Conservation (phyloP, 2,329 filamentous ascomycete species). For the Ascochyta pisi region DNA sequence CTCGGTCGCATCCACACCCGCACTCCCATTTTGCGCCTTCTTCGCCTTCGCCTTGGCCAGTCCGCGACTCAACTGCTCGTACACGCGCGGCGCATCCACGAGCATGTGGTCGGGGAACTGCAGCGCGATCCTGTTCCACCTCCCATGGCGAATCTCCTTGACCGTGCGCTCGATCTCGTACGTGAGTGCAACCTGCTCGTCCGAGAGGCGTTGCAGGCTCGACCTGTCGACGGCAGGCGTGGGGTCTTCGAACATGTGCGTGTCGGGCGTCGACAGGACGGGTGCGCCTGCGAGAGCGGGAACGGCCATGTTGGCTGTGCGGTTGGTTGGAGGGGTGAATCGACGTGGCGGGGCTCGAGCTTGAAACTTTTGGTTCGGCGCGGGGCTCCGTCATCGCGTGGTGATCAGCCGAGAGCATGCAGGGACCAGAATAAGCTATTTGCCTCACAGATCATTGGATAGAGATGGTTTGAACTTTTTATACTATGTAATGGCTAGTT, state of each 20-base stretch:
- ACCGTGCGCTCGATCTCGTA: constrained; percentile 89
- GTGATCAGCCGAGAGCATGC: constrained; percentile 11
- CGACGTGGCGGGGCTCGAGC: not conserved
- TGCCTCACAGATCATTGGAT: not conserved
- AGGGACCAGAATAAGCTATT: constrained; percentile 1
- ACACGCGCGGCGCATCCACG: constrained; percentile 81
- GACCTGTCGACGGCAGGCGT: constrained; percentile 51
- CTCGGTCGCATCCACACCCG: not conserved
- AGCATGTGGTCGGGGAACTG: constrained; percentile 97
- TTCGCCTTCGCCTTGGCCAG: constrained; percentile 46
- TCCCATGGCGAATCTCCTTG: constrained; percentile 72
- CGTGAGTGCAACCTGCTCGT: constrained; percentile 74
- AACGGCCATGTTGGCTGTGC: constrained; percentile 31
- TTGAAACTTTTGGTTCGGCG: constrained; percentile 10
- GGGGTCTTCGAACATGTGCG: constrained; percentile 65
- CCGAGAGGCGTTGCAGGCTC: constrained; percentile 53
- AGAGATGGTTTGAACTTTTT: too few relatives aligned
- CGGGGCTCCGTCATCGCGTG: constrained; percentile 1
- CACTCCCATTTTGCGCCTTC: constrained; percentile 19
- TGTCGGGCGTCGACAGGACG: constrained; percentile 68
- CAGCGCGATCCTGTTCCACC: constrained; percentile 81
- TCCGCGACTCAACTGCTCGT: constrained; percentile 66
- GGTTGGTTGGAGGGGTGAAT: constrained; percentile 10
- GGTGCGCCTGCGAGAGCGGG: constrained; percentile 54
- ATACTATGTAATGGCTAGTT: not conserved